Evolutionary conservation across 108 stramenopile species (phyloP), one percentile per base, ranked within the genome.

Genomic region (Cyclostephanos tholiformis): DNA sequence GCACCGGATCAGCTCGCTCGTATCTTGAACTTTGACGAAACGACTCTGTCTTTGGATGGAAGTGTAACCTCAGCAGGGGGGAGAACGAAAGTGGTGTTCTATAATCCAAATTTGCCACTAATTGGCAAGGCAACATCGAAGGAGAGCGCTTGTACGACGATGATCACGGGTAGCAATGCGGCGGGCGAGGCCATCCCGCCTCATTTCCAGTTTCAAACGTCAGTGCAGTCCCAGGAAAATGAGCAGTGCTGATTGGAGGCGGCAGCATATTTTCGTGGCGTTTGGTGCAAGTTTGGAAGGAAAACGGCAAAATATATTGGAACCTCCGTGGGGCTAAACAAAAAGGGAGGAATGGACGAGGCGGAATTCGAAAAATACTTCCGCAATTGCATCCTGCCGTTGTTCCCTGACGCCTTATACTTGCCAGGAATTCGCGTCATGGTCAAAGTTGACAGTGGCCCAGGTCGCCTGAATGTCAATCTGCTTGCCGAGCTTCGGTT

Each of bases 381-480:
- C 20, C 35, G 23, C 32, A 65, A 65, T 65, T 53, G 19, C 27
- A 48, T 73, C 51, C 29, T 65, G 20, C 63, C 35, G 13, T 36
- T 75, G 55, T 75, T 44, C 27, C 74, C 66, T 6, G 74, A 75
- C 69, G 74, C 67, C 22, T 3, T 41, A 36, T 55, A 75, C 61
- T 9, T 58, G 22, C 14, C 52, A 11, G 74, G 56, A 16, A 44
- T 60, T 35, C 23, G 74, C 10, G 65, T 75, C 35, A 52, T 66
- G 25, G 23, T 74, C 17, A 74, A 74, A 32, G 66, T 74, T 36
- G 53, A 74, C 52, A 67, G 74, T 75, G 74, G 67, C 16, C 74
- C 74, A 8, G 74, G 74, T 19, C 17, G 74, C 41, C 44, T 68
- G 27, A 67, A 75, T 12, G 16, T 58, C 23, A 36, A 23, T 30